Evolutionary conservation across 2,329 filamentous ascomycete species (phyloP).

Genomic region (Pyrenochaeta sp.): DNA sequence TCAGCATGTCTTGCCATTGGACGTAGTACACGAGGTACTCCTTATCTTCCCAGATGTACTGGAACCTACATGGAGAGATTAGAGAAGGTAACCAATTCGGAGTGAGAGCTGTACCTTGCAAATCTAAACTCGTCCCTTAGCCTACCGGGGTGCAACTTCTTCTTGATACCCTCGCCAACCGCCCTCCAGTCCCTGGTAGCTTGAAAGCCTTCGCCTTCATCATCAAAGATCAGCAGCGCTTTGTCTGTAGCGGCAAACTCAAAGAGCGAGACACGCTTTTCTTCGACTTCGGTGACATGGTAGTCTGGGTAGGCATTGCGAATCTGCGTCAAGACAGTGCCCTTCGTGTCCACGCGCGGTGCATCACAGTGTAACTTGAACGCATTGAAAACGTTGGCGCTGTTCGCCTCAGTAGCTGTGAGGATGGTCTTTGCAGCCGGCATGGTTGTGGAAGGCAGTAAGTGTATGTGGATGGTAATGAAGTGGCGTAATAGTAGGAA

Average conservation of each 20-base stretch:
- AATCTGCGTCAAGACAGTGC: slow-evolving; percentile 22
- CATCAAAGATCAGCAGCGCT: slow-evolving; percentile 24
- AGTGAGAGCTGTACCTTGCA: slow-evolving; percentile 20
- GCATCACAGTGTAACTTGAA: slow-evolving; percentile 32
- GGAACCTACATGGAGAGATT: slow-evolving; percentile 22
- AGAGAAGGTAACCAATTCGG: not conserved
- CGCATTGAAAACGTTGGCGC: slow-evolving; percentile 10
- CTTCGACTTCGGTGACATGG: slow-evolving; percentile 35
- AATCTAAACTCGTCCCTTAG: slow-evolving; percentile 34
- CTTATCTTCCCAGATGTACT: slow-evolving; percentile 39
- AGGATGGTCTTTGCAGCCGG: slow-evolving; percentile 17
- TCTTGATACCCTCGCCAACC: slow-evolving; percentile 35
- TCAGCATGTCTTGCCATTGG: slow-evolving; percentile 34
- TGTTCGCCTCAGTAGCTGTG: slow-evolving; percentile 8
- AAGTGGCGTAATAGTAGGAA: too few species aligned
- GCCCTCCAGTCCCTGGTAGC: slow-evolving; percentile 27
- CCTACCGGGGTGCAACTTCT: slow-evolving; percentile 30
- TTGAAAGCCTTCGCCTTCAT: slow-evolving; percentile 26
- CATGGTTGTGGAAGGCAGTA: slow-evolving; percentile 13
- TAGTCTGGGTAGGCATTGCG: slow-evolving; percentile 30
- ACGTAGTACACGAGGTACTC: slow-evolving; percentile 42
- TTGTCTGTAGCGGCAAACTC: slow-evolving; percentile 34
- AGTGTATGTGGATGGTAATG: not conserved
- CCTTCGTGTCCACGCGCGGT: slow-evolving; percentile 33
- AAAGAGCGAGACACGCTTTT: slow-evolving; percentile 21